Percentiles rank a stretch among this genome's conserved stretches.
phyloP scores from a whole-genome alignment of 2,329 filamentous ascomycete genomes.

The Colletotrichum eremochloae region DNA sequence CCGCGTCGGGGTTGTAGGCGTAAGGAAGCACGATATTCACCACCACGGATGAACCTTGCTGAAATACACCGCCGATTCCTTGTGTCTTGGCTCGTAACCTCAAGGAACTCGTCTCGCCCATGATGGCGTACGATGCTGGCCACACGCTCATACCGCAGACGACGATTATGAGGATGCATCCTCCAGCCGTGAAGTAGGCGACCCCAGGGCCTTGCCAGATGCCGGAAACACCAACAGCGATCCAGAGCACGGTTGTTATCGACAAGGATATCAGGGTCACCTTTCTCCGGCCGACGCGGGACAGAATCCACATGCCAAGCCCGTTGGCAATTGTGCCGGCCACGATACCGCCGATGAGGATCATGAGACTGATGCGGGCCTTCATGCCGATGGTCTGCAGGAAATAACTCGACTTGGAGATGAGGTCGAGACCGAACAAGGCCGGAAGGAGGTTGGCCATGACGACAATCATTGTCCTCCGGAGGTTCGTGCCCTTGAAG shows the following conservation, averaged over 20 bases:
- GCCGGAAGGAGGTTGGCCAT: constrained; percentile 58
- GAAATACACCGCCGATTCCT: constrained; percentile 57
- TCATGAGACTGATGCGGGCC: constrained; percentile 51
- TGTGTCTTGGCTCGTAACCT: constrained; percentile 59
- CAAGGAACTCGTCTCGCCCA: constrained; percentile 58
- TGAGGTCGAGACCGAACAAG: constrained; percentile 59
- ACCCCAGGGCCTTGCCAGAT: constrained; percentile 55
- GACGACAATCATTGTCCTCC: constrained; percentile 56
- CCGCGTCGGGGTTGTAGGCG: constrained; percentile 58
- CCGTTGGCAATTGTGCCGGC: constrained; percentile 59
- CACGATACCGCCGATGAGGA: constrained; percentile 60
- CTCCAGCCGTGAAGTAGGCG: constrained; percentile 54
- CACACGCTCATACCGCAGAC: constrained; percentile 57
- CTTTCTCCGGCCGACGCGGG: constrained; percentile 54
- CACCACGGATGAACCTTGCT: constrained; percentile 52
- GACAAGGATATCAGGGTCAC: constrained; percentile 53
- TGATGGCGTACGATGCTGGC: constrained; percentile 57
- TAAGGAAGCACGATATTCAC: constrained; percentile 63
- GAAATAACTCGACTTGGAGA: constrained; percentile 58
- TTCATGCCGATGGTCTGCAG: constrained; percentile 51
- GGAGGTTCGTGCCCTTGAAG: constrained; percentile 57
- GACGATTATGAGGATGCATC: constrained; percentile 59
- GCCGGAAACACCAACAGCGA: constrained; percentile 60
- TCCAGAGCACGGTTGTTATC: constrained; percentile 54
- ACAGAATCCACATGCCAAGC: constrained; percentile 58